Conservation (phyloP, 164 flowering plant genomes). For the Berberis thunbergii region DNA sequence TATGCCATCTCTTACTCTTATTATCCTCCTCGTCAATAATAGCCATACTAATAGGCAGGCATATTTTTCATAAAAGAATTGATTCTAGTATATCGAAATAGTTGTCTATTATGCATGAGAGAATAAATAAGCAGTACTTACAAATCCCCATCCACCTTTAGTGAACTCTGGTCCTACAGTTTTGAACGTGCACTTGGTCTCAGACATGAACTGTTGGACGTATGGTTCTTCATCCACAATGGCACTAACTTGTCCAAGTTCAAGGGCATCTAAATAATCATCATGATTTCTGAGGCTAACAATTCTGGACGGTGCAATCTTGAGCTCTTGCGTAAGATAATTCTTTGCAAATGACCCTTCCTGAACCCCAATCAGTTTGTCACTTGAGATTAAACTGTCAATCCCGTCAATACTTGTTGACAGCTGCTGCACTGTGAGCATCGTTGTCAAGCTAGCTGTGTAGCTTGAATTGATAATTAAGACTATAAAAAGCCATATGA, state of each 20-base stretch:
- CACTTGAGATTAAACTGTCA: slow-evolving; percentile 56
- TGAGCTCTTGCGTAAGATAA: slow-evolving; percentile 63
- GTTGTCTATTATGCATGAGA: no score
- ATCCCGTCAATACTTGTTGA: slow-evolving; percentile 69
- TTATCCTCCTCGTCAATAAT: no score
- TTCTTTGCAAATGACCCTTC: slow-evolving; percentile 75
- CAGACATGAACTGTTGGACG: slow-evolving; percentile 54
- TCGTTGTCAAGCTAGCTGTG: slow-evolving; percentile 95
- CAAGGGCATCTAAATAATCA: slow-evolving; percentile 45
- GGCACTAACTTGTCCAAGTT: slow-evolving; percentile 74
- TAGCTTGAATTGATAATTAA: slow-evolving; percentile 90
- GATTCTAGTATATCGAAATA: neutral
- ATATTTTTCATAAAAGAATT: no score
- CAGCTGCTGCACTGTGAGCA: slow-evolving; percentile 85
- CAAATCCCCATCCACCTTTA: slow-evolving; percentile 96
- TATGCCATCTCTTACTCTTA: no score
- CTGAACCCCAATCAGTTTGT: slow-evolving; percentile 68
- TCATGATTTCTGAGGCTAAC: slow-evolving; percentile 27
- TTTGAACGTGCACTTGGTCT: slow-evolving; percentile 41
- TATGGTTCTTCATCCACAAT: slow-evolving; percentile 94
- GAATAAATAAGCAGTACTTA: slow-evolving; percentile 33
- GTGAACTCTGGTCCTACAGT: slow-evolving; percentile 86
- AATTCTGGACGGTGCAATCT: slow-evolving; percentile 55
- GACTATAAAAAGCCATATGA: slow-evolving; percentile 89
- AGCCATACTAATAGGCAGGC: no score